Percentiles rank a stretch among this genome's conserved stretches.
phyloP scores from a whole-genome alignment of 805 yeast genomes.

The Saccharomycodes ludwigii region DNA sequence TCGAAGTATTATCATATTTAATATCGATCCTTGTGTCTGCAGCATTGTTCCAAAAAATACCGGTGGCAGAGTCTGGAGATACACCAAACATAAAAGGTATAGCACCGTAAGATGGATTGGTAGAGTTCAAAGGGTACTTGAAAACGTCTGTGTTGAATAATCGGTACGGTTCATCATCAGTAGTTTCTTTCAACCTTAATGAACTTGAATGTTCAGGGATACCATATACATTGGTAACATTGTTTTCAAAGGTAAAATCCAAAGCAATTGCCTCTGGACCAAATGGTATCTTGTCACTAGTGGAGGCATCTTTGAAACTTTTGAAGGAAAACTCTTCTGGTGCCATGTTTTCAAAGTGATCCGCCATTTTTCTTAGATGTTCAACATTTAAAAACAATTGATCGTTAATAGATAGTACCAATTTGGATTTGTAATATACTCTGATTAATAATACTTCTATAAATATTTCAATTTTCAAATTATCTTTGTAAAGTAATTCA shows the following conservation, averaged over 20 bases:
- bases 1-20: slow-evolving; percentile 13
- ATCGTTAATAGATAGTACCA: slow-evolving; percentile 53
- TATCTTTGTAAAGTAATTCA: slow-evolving; percentile 27
- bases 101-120: slow-evolving; percentile 88
- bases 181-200: slow-evolving; percentile 60
- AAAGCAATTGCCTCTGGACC: slow-evolving; percentile 87
- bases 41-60: slow-evolving; percentile 82
- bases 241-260: slow-evolving; percentile 51
- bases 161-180: slow-evolving; percentile 51
- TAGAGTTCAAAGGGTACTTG: slow-evolving; percentile 76
- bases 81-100: slow-evolving; percentile 79
- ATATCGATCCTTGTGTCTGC: slow-evolving; percentile 90
- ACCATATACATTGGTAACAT: slow-evolving; percentile 66
- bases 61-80: slow-evolving; percentile 45
- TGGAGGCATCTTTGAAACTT: slow-evolving; percentile 58
- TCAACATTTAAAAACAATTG: slow-evolving; percentile 67
- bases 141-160: slow-evolving; percentile 89
- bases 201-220: slow-evolving; percentile 93
- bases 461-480: slow-evolving; percentile 32
- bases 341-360: slow-evolving; percentile 29
- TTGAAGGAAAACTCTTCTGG: slow-evolving; percentile 54
- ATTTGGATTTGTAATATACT: slow-evolving; percentile 32
- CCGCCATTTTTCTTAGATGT: slow-evolving; percentile 47
- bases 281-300: slow-evolving; percentile 49
- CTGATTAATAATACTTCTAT: slow-evolving; percentile 39